Conservation (phyloP, 2,329 filamentous ascomycete species). For the Ophiostoma pallidulum region DNA sequence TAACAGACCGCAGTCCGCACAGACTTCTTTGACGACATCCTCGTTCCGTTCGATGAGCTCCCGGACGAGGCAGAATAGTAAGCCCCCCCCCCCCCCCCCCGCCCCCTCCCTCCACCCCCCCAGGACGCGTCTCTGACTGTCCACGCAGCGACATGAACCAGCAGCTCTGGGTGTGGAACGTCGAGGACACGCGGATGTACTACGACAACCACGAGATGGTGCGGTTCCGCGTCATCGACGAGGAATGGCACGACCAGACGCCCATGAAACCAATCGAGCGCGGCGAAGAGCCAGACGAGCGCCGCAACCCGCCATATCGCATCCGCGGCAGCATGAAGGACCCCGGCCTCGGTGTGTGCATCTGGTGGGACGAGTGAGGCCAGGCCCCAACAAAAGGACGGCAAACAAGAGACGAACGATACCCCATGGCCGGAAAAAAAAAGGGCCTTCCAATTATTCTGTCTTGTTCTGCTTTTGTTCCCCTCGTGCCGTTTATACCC, state of each 20-base stretch:
- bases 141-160: slow-evolving; percentile 58
- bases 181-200: slow-evolving; percentile 64
- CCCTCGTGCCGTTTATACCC: too few relatives aligned
- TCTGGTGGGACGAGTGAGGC: slow-evolving; percentile 37
- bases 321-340: slow-evolving; percentile 57
- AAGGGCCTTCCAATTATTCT: too few relatives aligned
- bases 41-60: slow-evolving; percentile 64
- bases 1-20: slow-evolving; percentile 52
- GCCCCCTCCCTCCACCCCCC: background rate
- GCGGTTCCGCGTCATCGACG: slow-evolving; percentile 73
- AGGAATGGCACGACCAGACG: slow-evolving; percentile 86
- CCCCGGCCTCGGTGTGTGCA: slow-evolving; percentile 50
- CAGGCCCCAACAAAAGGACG: too few relatives aligned
- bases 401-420: background rate
- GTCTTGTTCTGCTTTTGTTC: too few relatives aligned
- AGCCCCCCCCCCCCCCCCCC: too few relatives aligned
- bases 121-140: background rate
- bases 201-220: slow-evolving; percentile 89
- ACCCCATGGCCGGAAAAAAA: too few relatives aligned
- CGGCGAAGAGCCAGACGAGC: slow-evolving; percentile 45
- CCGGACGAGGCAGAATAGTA: slow-evolving; percentile 71
- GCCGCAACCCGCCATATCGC: slow-evolving; percentile 60
- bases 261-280: slow-evolving; percentile 57
- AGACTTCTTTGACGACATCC: slow-evolving; percentile 91
- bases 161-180: slow-evolving; percentile 76